Evolutionary conservation across 2,329 filamentous ascomycete species (phyloP), one percentile per base, ranked within the genome.

Genomic region (Keithomyces neogunnii): DNA sequence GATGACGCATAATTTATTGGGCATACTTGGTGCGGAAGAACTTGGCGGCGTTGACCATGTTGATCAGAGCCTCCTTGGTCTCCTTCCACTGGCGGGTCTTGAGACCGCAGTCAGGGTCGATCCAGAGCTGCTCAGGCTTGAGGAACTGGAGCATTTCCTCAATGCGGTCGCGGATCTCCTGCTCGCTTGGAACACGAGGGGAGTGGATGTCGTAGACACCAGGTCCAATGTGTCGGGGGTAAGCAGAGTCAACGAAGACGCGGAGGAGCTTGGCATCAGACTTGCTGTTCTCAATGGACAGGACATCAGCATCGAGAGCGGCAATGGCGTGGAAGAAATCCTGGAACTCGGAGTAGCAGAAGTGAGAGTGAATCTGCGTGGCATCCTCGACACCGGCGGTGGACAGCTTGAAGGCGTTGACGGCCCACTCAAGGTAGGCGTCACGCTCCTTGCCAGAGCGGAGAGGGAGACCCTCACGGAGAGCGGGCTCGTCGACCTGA

Each of bases 301-400:
- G 85, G 58, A 99, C 93, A 75, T 99, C 93, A 57, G 93, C 92
- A 70, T 99, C 93, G 59, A 99, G 86, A 56, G 93, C 92, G 59
- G 93, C 89, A 64, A 99, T 99, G 76, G 93, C 93, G 77, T 97
- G 89, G 90, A 99, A 99, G 84, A 99, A 99, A 81, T 99, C 93
- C 79, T 99, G 93, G 89, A 99, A 99, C 82, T 99, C 93, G 49
- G 93, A 97, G 86, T 99, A 99, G 76, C 93, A 99, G 88, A 99
- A 99, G 82, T 99, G 93, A 58, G 91, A 96, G 86, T 99, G 93
- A 73, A 99, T 96, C 82, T 99, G 93, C 62, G 93, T 99, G 53
- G 86, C 88, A 74, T 99, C 89, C 76, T 90, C 77, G 56, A 99
- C 92, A 71, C 90, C 93, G 55, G 90, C 85, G 64, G 91, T 95